Evolutionary conservation across 345 rosid genomes (phyloP), one percentile per base, ranked within the genome.

Genomic region (Geranium brycei): DNA sequence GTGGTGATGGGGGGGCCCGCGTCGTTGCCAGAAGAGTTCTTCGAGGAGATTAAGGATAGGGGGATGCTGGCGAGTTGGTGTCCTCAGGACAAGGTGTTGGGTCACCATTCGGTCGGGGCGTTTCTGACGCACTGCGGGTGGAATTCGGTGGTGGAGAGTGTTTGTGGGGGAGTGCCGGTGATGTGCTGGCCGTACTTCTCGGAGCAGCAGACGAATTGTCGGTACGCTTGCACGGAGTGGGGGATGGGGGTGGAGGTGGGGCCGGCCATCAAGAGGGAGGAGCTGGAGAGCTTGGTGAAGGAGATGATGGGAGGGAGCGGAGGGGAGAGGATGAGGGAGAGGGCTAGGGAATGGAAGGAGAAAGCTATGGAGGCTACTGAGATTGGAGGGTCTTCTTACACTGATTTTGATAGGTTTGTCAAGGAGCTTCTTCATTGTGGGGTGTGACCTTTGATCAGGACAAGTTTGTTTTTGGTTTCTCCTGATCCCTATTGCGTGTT

Each of bases 71-170:
- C 62, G 31, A 64, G 57, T 14, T 73, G 76, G 76, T 68, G 76
- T 23, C 38, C 51, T 0, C 69, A 73, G 58, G 76, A 73, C 5
- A 23, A 41, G 41, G 64, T 70, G 31, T 41, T 74, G 17, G 62
- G 19, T 18, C 74, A 74, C 57, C 71, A 57, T 10, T 53, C 74
- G 0, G 63, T 74, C 0, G 68, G 68, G 14, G 71, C 58, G 3
- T 74, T 74, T 55, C 53, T 70, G 55, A 74, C 71, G 1, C 77
- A 74, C 31, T 66, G 65, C n/a, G 77, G 76, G 10, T 74, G 71
- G 77, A 74, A 74, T 63, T 74, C 71, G 8, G 64, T 66, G 1
- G 19, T 69, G 58, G 72, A 64, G 5, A 59, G 60, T 19, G 59
- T 69, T 1, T 58, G 68, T 13, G 59, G 60, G 0, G 64, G 68